These are phyloP conservation scores for Ilex aquifolium DNA, from an alignment of 257 asterid species.

Conservation along the genomic window DNA sequence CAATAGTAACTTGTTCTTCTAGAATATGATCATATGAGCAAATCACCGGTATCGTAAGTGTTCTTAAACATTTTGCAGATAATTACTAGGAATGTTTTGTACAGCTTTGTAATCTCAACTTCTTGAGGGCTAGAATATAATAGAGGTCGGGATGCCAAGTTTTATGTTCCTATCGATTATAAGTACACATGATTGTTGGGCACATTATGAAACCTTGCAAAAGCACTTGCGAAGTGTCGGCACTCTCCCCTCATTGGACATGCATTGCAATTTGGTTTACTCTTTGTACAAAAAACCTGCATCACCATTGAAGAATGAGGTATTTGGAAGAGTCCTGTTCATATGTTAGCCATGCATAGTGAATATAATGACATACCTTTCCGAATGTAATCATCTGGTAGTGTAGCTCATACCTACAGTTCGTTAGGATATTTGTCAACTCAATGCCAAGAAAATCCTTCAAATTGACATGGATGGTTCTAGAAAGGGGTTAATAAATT, in stretches of 20 bases:
- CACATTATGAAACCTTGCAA: slow-evolving; percentile 54
- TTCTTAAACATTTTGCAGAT: too few species aligned
- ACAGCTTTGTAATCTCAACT: not conserved
- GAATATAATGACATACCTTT: slow-evolving; percentile 47
- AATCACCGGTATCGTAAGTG: too few species aligned
- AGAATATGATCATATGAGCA: too few species aligned
- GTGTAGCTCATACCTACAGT: slow-evolving; percentile 89
- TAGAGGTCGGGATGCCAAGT: slow-evolving; percentile 1
- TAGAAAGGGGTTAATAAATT: slow-evolving; percentile 18
- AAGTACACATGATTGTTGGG: slow-evolving; percentile 5
- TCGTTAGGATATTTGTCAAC: slow-evolving; percentile 23
- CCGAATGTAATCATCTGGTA: slow-evolving; percentile 98
- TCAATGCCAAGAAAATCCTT: slow-evolving; percentile 9
- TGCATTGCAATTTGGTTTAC: slow-evolving; percentile 89
- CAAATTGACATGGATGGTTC: slow-evolving; percentile 9
- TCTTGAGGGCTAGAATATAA: not conserved
- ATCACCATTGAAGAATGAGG: slow-evolving; percentile 5
- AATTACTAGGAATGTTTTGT: too few species aligned
- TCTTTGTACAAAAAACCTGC: slow-evolving; percentile 98
- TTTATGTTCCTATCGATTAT: too few species aligned
- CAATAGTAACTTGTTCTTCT: too few species aligned
- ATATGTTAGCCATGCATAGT: not conserved
- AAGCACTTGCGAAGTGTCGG: slow-evolving; percentile 96
- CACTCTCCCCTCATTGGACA: slow-evolving; percentile 95
- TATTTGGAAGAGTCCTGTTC: slow-evolving; percentile 9